These are phyloP conservation scores for Amylostereum areolatum DNA, from an alignment of 1,284 basidiomycete species.

Conservation along the genomic window DNA sequence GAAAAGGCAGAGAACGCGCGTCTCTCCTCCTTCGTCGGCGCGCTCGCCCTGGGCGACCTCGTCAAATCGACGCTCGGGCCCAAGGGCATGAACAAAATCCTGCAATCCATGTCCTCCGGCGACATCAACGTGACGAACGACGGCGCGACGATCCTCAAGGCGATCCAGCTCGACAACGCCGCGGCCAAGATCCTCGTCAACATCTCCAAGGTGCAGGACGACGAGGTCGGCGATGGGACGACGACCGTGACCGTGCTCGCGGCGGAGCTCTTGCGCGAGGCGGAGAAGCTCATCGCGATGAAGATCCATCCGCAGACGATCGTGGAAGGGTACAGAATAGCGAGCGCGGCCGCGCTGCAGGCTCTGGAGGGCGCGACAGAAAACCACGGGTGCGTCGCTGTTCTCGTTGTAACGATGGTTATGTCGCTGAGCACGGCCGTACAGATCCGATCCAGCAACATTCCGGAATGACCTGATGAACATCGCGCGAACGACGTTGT, in stretches of 20 bases:
- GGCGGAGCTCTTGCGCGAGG: slow-evolving; percentile 89
- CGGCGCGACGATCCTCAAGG: slow-evolving; percentile 96
- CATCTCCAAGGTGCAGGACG: slow-evolving; percentile 99
- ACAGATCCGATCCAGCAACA: slow-evolving; percentile 61
- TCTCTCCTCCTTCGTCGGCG: slow-evolving; percentile 96
- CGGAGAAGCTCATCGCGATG: slow-evolving; percentile 89
- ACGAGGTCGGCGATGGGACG: slow-evolving; percentile 98
- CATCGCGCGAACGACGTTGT: slow-evolving; percentile 94
- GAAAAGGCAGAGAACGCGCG: slow-evolving; percentile 99
- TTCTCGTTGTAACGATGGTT: background rate
- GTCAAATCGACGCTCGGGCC: slow-evolving; percentile 98
- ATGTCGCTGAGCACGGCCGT: background rate
- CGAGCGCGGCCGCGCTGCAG: slow-evolving; percentile 79
- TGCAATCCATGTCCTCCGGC: slow-evolving; percentile 87
- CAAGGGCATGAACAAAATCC: slow-evolving; percentile 96
- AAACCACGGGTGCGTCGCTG: slow-evolving; percentile 71
- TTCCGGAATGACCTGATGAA: slow-evolving; percentile 94
- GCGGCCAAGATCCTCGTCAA: slow-evolving; percentile 99
- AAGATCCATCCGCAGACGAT: slow-evolving; percentile 99
- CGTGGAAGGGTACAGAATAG: slow-evolving; percentile 96
- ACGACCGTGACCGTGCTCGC: slow-evolving; percentile 93
- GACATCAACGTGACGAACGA: slow-evolving; percentile 98
- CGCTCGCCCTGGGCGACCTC: slow-evolving; percentile 93
- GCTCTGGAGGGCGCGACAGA: slow-evolving; percentile 80
- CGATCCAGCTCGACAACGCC: slow-evolving; percentile 96